phyloP scores from a whole-genome alignment of 371 early-diverging fungal genomes.

The Funneliformis caledonium region DNA sequence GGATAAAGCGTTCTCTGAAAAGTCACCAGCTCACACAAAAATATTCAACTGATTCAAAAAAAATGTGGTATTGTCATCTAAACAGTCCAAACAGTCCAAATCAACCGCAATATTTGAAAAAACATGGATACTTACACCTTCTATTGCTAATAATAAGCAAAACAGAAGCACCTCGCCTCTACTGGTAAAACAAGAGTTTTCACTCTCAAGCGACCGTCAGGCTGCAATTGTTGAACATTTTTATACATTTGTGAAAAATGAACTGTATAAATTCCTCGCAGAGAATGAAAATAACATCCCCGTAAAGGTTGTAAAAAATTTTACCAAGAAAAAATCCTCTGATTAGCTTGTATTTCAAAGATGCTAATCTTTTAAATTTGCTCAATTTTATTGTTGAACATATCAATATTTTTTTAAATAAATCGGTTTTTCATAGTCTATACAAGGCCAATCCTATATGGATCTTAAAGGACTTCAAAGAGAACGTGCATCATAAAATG shows the following conservation, averaged over 20 bases:
- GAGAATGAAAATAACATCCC: conserved; percentile 18
- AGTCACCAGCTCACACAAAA: neutral
- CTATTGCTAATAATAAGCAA: too few species aligned
- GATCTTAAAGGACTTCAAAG: neutral
- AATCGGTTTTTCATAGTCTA: neutral
- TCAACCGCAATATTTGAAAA: too few species aligned
- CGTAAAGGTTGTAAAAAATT: conserved; percentile 5
- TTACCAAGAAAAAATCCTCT: conserved; percentile 1
- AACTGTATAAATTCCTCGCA: conserved; percentile 25
- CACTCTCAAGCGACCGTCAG: too few species aligned
- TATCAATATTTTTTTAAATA: conserved; percentile 11
- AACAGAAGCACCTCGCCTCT: too few species aligned
- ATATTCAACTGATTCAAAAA: neutral
- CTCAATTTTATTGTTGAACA: conserved; percentile 4
- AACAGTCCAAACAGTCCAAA: too few species aligned
- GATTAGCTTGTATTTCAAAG: conserved; percentile 9
- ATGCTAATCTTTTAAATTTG: conserved; percentile 20
- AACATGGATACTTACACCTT: too few species aligned
- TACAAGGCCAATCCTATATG: neutral
- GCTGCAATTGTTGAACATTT: too few species aligned
- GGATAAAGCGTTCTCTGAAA: too few species aligned
- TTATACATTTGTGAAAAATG: too few species aligned
- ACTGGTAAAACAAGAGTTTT: too few species aligned
- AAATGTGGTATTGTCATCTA: too few species aligned
- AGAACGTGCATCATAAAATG: neutral